Evolutionary conservation across 2,329 filamentous ascomycete species (phyloP).

Genomic region (Paracoccidioides brasiliensis): DNA sequence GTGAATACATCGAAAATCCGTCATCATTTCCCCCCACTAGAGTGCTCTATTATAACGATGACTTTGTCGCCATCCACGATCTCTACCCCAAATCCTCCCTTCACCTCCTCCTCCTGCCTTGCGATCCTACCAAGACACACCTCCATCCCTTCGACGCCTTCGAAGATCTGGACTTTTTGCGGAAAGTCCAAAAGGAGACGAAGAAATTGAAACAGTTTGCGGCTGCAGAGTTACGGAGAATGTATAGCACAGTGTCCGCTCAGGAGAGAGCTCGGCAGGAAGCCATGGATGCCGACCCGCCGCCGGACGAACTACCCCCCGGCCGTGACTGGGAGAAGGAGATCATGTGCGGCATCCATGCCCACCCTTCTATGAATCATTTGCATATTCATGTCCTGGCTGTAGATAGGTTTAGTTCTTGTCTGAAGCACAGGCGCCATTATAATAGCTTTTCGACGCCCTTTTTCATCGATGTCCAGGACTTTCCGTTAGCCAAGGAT

Average conservation of each 20-base stretch:
- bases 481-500: constrained; percentile 59
- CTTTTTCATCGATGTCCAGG: constrained; percentile 66
- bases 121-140: constrained; percentile 46
- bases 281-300: constrained; percentile 47
- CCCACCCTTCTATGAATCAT: constrained; percentile 81
- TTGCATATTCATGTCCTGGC: constrained; percentile 82
- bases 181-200: constrained; percentile 48
- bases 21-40: constrained; percentile 44
- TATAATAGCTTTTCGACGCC: constrained; percentile 83
- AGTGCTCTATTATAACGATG: constrained; percentile 53
- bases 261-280: constrained; percentile 50
- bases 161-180: constrained; percentile 55
- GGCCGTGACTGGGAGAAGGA: constrained; percentile 70
- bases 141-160: constrained; percentile 69
- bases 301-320: constrained; percentile 42
- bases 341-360: constrained; percentile 68
- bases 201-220: constrained; percentile 50
- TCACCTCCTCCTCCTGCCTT: constrained; percentile 79
- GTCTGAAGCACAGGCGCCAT: constrained; percentile 68
- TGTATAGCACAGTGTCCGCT: constrained; percentile 49
- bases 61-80: constrained; percentile 69
- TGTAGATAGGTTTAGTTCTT: constrained; percentile 59
- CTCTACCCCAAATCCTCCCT: constrained; percentile 73
- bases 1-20: constrained; percentile 53
- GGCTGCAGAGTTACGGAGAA: constrained; percentile 60